Percentiles rank a stretch among this genome's conserved stretches.
Evolutionary conservation across 371 early-diverging fungal species (phyloP).

Genomic region (Saksenaea oblongispora): DNA sequence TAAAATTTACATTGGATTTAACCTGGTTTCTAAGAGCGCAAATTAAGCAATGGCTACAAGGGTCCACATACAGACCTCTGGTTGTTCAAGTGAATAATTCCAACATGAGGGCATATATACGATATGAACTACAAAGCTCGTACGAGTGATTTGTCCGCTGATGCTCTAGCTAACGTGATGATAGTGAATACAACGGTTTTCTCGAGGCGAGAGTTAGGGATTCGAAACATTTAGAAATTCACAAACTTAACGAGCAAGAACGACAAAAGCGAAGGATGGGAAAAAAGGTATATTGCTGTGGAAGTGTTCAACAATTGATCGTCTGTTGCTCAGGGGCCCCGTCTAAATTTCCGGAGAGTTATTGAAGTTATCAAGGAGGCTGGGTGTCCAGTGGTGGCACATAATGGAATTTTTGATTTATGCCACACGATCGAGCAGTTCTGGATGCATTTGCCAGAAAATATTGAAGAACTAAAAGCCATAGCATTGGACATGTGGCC

Average conservation of each 20-base stretch:
- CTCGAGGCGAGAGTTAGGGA: conserved; percentile 35
- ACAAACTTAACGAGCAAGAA: conserved; percentile 38
- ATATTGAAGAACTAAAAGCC: conserved; percentile 61
- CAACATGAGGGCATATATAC: conserved; percentile 57
- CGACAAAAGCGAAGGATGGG: conserved; percentile 17
- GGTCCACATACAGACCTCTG: conserved; percentile 27
- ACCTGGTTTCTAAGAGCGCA: neutral
- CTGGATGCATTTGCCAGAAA: conserved; percentile 64
- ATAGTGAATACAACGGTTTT: conserved; percentile 37
- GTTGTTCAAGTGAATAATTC: conserved; percentile 40
- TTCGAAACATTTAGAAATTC: conserved; percentile 34
- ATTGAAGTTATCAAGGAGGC: conserved; percentile 72
- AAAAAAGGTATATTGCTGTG: neutral
- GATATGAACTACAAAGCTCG: conserved; percentile 62
- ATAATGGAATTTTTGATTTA: conserved; percentile 81
- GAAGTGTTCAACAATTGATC: neutral
- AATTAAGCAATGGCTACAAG: conserved; percentile 37
- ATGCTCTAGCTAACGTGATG: neutral
- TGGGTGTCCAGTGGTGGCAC: conserved; percentile 79
- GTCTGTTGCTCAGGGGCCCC: conserved; percentile 16
- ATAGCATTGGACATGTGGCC: conserved; percentile 54
- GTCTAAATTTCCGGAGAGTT: conserved; percentile 74
- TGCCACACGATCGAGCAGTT: conserved; percentile 79
- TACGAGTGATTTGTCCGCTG: conserved; percentile 15
- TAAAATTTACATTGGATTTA: neutral